phyloP scores from a whole-genome alignment of 2,329 filamentous ascomycete species.

The Teratosphaeria zuluensis region DNA sequence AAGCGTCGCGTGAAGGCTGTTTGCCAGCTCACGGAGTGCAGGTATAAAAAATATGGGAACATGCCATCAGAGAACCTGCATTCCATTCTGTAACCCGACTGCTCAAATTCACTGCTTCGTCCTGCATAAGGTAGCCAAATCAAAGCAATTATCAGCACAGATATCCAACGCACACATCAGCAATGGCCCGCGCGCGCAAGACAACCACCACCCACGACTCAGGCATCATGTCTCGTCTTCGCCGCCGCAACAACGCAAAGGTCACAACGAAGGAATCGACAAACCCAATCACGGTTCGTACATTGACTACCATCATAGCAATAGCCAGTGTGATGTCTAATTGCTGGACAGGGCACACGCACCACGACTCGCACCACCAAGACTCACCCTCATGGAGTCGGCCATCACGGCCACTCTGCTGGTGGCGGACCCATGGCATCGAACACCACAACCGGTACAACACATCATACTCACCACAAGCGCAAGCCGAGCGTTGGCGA shows the following conservation, averaged over 20 bases:
- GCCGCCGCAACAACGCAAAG: conserved; percentile 33
- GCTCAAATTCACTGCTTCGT: not conserved
- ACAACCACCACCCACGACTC: conserved; percentile 33
- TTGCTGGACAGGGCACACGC: conserved; percentile 24
- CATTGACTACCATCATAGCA: not conserved
- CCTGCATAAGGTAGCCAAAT: not conserved
- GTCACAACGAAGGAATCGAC: conserved; percentile 34
- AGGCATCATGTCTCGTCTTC: conserved; percentile 46
- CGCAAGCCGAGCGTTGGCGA: conserved; percentile 61
- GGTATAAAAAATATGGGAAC: not conserved
- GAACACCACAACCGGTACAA: conserved; percentile 11
- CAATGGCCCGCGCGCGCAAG: conserved; percentile 12
- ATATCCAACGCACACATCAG: not conserved
- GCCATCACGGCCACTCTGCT: conserved; percentile 14
- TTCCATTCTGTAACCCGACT: not conserved
- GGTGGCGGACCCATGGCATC: conserved; percentile 15
- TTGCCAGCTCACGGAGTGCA: not conserved
- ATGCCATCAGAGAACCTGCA: not conserved
- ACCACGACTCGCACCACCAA: conserved; percentile 24
- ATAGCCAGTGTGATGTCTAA: not conserved
- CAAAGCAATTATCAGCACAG: not conserved
- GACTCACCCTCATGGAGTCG: conserved; percentile 14
- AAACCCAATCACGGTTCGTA: conserved; percentile 25
- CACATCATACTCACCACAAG: conserved; percentile 45
- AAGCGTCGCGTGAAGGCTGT: not conserved